Base-by-base conservation (phyloP, 768 basidiomycete species). In the Tremella yokohamensis region DNA sequence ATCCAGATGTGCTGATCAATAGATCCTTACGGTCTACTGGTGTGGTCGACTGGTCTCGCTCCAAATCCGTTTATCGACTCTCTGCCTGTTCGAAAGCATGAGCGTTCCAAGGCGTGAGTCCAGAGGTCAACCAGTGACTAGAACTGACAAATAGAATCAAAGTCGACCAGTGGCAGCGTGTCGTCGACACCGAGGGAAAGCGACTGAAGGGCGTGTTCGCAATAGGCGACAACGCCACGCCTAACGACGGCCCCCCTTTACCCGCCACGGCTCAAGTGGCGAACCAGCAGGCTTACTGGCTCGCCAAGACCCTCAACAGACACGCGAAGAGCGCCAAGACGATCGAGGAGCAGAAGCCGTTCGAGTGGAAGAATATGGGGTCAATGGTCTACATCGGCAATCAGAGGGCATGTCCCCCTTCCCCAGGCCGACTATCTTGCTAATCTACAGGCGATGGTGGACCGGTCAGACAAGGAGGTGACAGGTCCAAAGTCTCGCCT, bases 31-130 rank as follows among this genome's bases (percentile, higher is more conserved):
- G 89, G 90, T 22, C 78, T 92, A 19, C 81, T 89, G 11, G 88
- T 92, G 15, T 92, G 90, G 90, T 87, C 85, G 60, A 92, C 90
- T 1, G 90, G 90, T 1, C 79, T 92, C 2, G 82, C 88, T 4
- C 84, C 88, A 2, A 92, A 91, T 70, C 89, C 90, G 7, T 78
- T 92, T 24, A 82, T 91, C 52, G 76, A 81, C 58, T 80, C 82
- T 0, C 82, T 89, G 48, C 74, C 77, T 7, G 78, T 86, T 1
- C 78, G 81, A 68, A 89, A 88, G 68, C 80, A 88, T 58, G 77
- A 79, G 13, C 84, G 81, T 74, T 82, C 84, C 0, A 78, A 81
- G 26, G 82, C 83, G 83, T 84, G 52, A 62, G 34, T 22, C n/a
- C n/a, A n/a, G n/a, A n/a, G n/a, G 9, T 37, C 12, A 15, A 39